Evolutionary conservation across 352 stramenopile species (phyloP), one percentile per base, ranked within the genome.

Genomic region (Pythium utonaiense): DNA sequence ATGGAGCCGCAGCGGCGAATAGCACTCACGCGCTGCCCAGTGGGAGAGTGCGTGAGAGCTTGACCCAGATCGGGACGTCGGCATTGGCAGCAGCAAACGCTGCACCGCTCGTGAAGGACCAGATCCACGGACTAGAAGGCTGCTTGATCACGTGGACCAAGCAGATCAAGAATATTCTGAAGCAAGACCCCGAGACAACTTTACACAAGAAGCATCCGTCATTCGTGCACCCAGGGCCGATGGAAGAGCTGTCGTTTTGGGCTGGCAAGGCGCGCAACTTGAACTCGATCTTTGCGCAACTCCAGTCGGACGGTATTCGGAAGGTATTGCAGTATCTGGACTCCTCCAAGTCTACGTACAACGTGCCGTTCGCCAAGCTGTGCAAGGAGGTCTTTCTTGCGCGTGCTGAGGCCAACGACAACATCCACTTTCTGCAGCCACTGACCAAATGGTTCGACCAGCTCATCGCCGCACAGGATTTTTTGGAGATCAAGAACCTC

Each of bases 81-180:
- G 24, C 33, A 1, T 12, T 21, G 17, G 30, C 45, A 16, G 24
- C 19, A 42, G n/a, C 38, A 42, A 57, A 6, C 28, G 17, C 38
- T 25, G 60, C 27, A 19, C 40, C 59, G 12, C 65, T 84, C 14
- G 64, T 83, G 24, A 96, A 94, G 48, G 84, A 96, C 54, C 77
- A 91, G 48, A 77, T 96, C 22, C 87, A 96, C 50, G 76, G 79
- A 1, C 75, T 98, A 3, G 92, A 98, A 67, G 81, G 84, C 3
- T 91, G 81, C 22, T 64, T 98, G 0, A 98, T 98, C 57, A 96
- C 86, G 1, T 98, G 92, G 92, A 97, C 91, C 1, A 97, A 97
- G 60, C 92, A 98, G 73, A 97, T 98, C 64, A 97, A 97, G 59
- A 91, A 91, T 62, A 94, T 98, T 17, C 56, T 98, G 1, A 95